A percentile compares a stretch with the other conserved stretches of the same genome.
Evolutionary conservation across 2,329 filamentous ascomycete species (phyloP).

Genomic region (Fusarium burgessii): DNA sequence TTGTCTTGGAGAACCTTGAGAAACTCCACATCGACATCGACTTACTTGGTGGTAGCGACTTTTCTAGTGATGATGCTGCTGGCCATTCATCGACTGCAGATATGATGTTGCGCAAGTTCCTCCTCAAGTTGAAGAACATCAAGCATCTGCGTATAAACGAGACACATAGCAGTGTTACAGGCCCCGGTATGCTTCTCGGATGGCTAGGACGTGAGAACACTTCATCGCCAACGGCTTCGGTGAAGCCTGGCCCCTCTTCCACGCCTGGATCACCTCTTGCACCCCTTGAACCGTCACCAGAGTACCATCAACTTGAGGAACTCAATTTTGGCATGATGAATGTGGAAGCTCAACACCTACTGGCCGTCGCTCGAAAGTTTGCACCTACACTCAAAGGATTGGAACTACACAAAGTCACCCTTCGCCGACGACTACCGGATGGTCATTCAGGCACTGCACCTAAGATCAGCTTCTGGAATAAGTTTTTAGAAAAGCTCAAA

Average conservation of each 20-base stretch:
- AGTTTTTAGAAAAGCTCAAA: conserved; percentile 53
- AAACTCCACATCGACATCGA: conserved; percentile 55
- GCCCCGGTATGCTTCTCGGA: conserved; percentile 50
- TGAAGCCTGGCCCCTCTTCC: neutral
- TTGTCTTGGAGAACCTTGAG: conserved; percentile 60
- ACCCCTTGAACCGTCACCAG: conserved; percentile 38
- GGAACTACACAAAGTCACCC: conserved; percentile 59
- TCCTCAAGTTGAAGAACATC: conserved; percentile 53
- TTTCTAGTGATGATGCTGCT: conserved; percentile 6
- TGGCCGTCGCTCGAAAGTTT: conserved; percentile 56
- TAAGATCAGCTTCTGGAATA: conserved; percentile 54
- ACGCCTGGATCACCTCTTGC: neutral
- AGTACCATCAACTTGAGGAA: conserved; percentile 52
- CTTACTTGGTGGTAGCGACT: conserved; percentile 21
- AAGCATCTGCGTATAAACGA: conserved; percentile 66
- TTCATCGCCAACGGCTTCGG: neutral
- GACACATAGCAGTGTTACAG: neutral
- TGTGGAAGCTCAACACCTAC: conserved; percentile 47
- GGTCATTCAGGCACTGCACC: neutral
- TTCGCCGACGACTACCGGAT: conserved; percentile 36
- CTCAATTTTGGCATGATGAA: conserved; percentile 59
- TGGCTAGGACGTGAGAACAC: conserved; percentile 52
- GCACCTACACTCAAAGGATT: conserved; percentile 58
- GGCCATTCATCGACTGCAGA: conserved; percentile 15
- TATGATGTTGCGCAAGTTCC: conserved; percentile 42